Percentiles rank a stretch among this genome's conserved stretches.
Conservation (phyloP, 192 early-diverging fungal species). For the Paraglomus brasilianum region DNA sequence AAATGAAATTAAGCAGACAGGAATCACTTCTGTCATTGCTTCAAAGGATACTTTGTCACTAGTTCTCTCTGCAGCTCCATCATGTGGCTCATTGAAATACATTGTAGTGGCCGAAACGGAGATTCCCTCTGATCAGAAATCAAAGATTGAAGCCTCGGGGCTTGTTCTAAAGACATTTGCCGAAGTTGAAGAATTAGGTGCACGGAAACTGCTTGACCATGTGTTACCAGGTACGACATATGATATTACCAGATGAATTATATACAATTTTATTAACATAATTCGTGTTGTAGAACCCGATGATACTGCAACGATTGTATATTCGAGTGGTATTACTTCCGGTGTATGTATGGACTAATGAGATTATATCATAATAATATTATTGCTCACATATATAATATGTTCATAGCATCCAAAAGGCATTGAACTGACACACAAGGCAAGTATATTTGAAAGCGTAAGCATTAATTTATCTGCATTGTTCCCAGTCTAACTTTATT, state of each 20-base stretch:
- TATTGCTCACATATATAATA: neutral
- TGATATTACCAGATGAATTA: neutral
- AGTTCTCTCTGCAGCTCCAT: constrained; percentile 16
- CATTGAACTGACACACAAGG: constrained; percentile 40
- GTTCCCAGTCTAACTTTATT: neutral
- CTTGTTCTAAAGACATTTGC: constrained; percentile 9
- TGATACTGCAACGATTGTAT: constrained; percentile 75
- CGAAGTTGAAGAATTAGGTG: constrained; percentile 18
- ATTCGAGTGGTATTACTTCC: constrained; percentile 76
- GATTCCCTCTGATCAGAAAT: neutral
- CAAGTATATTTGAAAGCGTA: neutral
- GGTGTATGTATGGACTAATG: neutral
- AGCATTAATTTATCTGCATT: neutral
- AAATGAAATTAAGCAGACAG: constrained; percentile 11
- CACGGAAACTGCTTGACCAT: neutral
- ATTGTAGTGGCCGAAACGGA: neutral
- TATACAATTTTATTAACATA: neutral
- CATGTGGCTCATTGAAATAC: constrained; percentile 16
- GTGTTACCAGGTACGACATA: constrained; percentile 17
- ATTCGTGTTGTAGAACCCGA: constrained; percentile 37
- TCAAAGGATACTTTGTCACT: constrained; percentile 10
- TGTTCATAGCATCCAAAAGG: constrained; percentile 12
- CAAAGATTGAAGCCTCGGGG: neutral
- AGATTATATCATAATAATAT: no score
- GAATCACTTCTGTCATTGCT: neutral